Evolutionary conservation across 768 basidiomycete species (phyloP).

Genomic region (Lentinus tigrinus): DNA sequence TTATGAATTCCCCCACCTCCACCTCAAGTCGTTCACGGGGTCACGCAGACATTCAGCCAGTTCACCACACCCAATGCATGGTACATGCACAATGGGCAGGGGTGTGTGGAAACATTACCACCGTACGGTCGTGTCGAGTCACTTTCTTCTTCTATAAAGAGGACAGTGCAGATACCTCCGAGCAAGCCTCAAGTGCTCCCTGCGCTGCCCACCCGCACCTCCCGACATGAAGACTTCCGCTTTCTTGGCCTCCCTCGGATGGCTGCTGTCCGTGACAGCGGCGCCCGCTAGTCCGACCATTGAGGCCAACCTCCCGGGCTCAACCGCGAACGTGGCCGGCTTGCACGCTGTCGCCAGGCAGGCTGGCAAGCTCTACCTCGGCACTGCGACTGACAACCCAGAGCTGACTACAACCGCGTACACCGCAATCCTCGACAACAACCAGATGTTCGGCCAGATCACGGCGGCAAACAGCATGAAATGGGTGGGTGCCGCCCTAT

Average conservation of each 20-base stretch:
- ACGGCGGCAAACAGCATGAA: slow-evolving; percentile 47
- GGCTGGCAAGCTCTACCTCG: slow-evolving; percentile 46
- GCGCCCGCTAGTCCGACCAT: slow-evolving; percentile 3
- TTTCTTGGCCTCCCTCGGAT: slow-evolving; percentile 1
- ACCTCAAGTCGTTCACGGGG: too few species aligned
- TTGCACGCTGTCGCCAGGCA: slow-evolving; percentile 38
- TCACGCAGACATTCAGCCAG: too few species aligned
- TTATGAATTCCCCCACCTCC: too few species aligned
- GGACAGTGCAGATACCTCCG: too few species aligned
- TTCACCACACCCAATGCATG: too few species aligned
- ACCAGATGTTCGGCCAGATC: slow-evolving; percentile 40
- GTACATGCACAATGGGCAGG: too few species aligned
- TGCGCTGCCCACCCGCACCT: too few species aligned
- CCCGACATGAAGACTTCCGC: slow-evolving; percentile 1
- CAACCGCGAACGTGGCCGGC: slow-evolving; percentile 13
- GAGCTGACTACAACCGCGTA: slow-evolving; percentile 41
- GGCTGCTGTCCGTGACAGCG: neutral
- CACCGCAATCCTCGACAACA: slow-evolving; percentile 35
- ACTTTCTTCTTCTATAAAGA: too few species aligned
- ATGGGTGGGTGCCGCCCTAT: slow-evolving; percentile 29
- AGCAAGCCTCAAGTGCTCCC: too few species aligned
- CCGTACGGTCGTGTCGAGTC: too few species aligned
- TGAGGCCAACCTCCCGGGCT: slow-evolving; percentile 8
- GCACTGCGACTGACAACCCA: slow-evolving; percentile 45
- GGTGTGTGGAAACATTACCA: too few species aligned